Base-by-base conservation (phyloP, 164 flowering plant species). In the Macadamia tetraphylla region DNA sequence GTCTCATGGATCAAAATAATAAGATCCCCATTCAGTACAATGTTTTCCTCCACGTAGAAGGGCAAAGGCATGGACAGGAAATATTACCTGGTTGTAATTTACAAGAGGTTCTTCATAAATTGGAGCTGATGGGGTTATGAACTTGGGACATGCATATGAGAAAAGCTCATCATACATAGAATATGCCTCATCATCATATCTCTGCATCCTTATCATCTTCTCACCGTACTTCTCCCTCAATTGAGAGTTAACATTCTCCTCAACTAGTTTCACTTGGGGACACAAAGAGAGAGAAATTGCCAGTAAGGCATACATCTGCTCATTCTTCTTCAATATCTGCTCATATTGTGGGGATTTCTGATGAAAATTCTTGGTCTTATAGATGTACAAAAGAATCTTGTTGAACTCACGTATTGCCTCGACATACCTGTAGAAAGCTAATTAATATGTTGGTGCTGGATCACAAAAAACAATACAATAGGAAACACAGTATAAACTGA, bases 61-160 rank as follows among this genome's bases (percentile, higher is more conserved):
- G 30, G 11, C 29, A 32, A 30, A 43, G 42, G 69, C 1, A 6
- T 10, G 7, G 29, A 46, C 23, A 29, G 71, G 18, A 23, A 40
- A 6, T 23, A 6, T 23, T 73, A 94, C 98, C 94, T 92, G 99
- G 81, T 95, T 95, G 81, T 95, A 95, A 57, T 95, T 95, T 49
- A 92, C 97, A 65, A 95, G 89, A 71, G 98, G 96, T 77, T 95
- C 98, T 65, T 89, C 94, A 76, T 77, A 95, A 73, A 78, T 81
- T 14, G 98, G 93, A 58, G 92, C 86, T 32, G 98, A 89, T 9
- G 99, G 98, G 23, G 96, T 95, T 60, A 95, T 95, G 71, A 95
- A 95, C 78, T 95, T 95, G 8, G 99, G 99, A 63, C 99, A 95
- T 30, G 98, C 98, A 84, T 95, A 95, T 2, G 99, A 95, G 83